Percentiles rank a stretch among this genome's conserved stretches.
Evolutionary conservation across 2,329 filamentous ascomycete species (phyloP).

Genomic region (Cladosporium oxysporum): DNA sequence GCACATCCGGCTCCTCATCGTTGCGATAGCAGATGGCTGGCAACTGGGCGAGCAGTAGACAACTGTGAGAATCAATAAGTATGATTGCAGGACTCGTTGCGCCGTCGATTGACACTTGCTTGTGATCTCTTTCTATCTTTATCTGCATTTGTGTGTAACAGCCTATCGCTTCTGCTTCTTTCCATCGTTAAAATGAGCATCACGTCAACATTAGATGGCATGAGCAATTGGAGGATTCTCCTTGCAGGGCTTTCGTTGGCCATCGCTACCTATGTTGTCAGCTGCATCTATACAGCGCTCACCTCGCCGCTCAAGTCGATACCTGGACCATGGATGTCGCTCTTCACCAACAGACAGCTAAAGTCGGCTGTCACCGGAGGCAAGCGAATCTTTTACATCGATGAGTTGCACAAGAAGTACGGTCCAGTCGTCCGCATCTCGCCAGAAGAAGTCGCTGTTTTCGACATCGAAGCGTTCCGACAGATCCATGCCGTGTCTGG

Average conservation of each 20-base stretch:
- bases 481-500: conserved; percentile 16
- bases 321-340: conserved; percentile 34
- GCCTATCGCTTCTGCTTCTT: neutral
- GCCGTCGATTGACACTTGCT: neutral
- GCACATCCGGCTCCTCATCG: conserved; percentile 18
- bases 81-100: neutral
- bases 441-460: conserved; percentile 51
- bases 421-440: conserved; percentile 52
- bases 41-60: neutral
- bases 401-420: conserved; percentile 46
- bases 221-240: conserved; percentile 1
- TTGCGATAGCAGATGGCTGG: conserved; percentile 13
- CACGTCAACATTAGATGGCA: neutral
- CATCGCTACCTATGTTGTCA: conserved; percentile 4
- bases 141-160: neutral
- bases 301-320: conserved; percentile 35
- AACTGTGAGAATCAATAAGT: neutral
- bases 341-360: conserved; percentile 31
- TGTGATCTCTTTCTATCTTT: neutral
- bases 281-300: conserved; percentile 13
- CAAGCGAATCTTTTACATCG: conserved; percentile 30
- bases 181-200: neutral
- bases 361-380: conserved; percentile 36
- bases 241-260: neutral
- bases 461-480: conserved; percentile 41